Base-by-base conservation (phyloP, 2,329 filamentous ascomycete species). In the Aspergillus brunneoviolaceus region DNA sequence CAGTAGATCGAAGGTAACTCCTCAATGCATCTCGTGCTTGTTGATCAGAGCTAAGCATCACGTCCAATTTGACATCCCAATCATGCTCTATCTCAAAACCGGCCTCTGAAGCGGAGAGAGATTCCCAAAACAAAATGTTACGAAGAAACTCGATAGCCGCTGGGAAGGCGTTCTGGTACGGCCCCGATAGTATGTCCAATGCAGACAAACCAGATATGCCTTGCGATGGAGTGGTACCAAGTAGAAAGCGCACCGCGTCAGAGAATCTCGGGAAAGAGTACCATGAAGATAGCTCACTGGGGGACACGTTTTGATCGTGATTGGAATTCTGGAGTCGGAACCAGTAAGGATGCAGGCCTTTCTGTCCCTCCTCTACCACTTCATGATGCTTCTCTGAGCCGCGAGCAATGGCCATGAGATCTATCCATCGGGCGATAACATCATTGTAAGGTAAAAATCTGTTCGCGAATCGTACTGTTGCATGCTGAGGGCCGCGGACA, bases 381-480 rank as follows among this genome's bases (percentile, higher is more conserved):
- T 98, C 94, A 61, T 88, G 89, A 50, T 90, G 85, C 71, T 93
- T 89, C 54, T 86, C 84, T 2, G 79, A 75, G 7, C 71, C 72
- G 3, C 83, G 82, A 12, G 87, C 87, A 16, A 95, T 80, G 7
- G 93, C 94, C 53, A 97, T 82, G 16, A 98, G 85, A 72, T 97
- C 87, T 51, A 97, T 90, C 91, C 92, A 97, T 52, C 95, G 86
- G 27, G 87, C 95, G 42, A 89, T 81, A 10, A 91, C 82, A 69
- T 96, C 92, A 21, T 83, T 83, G 67, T 92, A 97, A 0, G 89
- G 85, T 5, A 99, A 80, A 69, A 92, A 96, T 54, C 91, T 85
- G 71, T 98, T 98, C 11, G 92, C 91, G 82, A 94, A 97, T 60
- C 95, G 90, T 7, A 95, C 88, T 25, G 89, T 89, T 21, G 91